Evolutionary conservation across 345 rosid genomes (phyloP), one percentile per base, ranked within the genome.

Genomic region (Boechera stricta): DNA sequence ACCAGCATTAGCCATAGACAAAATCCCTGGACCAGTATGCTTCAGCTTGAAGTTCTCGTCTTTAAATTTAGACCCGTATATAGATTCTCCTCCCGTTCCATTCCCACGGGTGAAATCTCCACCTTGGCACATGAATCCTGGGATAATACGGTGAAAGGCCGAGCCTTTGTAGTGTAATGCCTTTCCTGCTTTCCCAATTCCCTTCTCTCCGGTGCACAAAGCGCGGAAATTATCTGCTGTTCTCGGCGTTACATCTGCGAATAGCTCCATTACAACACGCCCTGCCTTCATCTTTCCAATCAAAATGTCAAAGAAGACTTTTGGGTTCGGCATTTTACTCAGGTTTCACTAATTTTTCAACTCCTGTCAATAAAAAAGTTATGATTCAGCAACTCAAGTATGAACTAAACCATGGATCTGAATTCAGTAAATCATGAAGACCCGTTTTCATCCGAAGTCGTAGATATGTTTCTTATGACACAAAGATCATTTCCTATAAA

Each of bases 1-100:
- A 21, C 96, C 97, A 7, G 97, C 31, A 72, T 93, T 91, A 33
- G 96, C 97, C 97, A 89, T 91, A 3, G 97, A 91, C 31, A 91
- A 81, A 47, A 87, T 38, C 11, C 97, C 98, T 5, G 88, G 88
- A 2, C 85, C 91, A 0, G 91, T 84, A 29, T 94, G 98, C 78
- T 78, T 91, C 81, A 86, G 5, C 61, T 89, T 90, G 84, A 94
- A 90, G 84, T 90, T 90, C 87, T 94, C 97, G 21, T 94, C 94
- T 0, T 83, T 83, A 81, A 94, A 94, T 72, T 87, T 90, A 15
- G 10, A 0, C n/a, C 94, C 93, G 10, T 89, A 89, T 5, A 91
- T 90, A 0, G 98, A 87, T 72, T 94, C 98, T 2, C 94, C 97
- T 10, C 96, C 98, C 0, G 94, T 91, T 41, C 98, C 98, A 64